Evolutionary conservation across 139 green algal species (phyloP).

Genomic region (Marvania coccoides): DNA sequence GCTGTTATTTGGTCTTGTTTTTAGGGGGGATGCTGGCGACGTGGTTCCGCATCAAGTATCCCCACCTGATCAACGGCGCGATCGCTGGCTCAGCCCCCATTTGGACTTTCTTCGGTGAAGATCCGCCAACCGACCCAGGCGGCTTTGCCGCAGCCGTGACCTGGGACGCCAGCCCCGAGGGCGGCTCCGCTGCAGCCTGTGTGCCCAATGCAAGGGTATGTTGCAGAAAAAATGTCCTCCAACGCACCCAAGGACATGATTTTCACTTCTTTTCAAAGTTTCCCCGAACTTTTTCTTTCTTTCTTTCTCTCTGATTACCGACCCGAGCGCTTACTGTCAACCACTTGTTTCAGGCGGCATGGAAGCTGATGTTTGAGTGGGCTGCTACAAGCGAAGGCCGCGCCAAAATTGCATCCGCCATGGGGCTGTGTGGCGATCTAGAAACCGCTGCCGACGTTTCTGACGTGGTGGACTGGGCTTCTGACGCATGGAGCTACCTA

Average conservation of each 20-base stretch:
- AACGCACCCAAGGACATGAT: too few species aligned
- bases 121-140: slow-evolving; percentile 31
- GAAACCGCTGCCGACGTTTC: too few species aligned
- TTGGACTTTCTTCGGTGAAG: slow-evolving; percentile 67
- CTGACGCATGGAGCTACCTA: slow-evolving; percentile 37
- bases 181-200: slow-evolving; percentile 18
- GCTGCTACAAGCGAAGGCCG: slow-evolving; percentile 11
- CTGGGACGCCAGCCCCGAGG: slow-evolving; percentile 28
- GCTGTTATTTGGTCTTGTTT: too few species aligned
- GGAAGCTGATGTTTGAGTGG: slow-evolving; percentile 6
- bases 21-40: slow-evolving; percentile 71
- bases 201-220: neutral
- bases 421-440: slow-evolving; percentile 35
- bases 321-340: too few species aligned
- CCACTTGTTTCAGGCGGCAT: neutral
- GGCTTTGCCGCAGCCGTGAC: slow-evolving; percentile 42
- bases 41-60: slow-evolving; percentile 70
- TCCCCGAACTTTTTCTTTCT: too few species aligned
- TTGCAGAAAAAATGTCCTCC: too few species aligned
- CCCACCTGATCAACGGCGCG: slow-evolving; percentile 64
- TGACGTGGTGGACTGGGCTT: slow-evolving; percentile 28
- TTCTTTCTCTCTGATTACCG: too few species aligned
- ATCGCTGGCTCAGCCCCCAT: slow-evolving; percentile 88
- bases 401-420: neutral
- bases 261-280: too few species aligned